Evolutionary conservation across 2,329 filamentous ascomycete genomes (phyloP).

Genomic region (Colletotrichum tamarilloi): DNA sequence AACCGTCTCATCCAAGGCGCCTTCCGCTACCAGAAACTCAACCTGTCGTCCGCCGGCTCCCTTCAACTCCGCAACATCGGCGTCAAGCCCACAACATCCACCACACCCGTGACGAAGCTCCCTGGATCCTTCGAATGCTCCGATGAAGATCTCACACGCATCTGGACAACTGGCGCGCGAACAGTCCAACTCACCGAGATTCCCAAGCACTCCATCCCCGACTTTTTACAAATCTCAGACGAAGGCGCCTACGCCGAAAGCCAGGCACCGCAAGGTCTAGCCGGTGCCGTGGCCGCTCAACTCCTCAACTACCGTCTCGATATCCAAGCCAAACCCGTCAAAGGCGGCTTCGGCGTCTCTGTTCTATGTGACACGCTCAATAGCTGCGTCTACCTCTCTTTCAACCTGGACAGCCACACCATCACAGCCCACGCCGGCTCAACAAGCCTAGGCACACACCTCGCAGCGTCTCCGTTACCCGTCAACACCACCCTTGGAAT

Average conservation of each 20-base stretch:
- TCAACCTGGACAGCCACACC: conserved; percentile 33
- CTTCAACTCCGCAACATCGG: conserved; percentile 43
- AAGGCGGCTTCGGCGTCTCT: conserved; percentile 43
- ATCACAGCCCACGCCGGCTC: conserved; percentile 36
- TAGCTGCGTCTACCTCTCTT: conserved; percentile 43
- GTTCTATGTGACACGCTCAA: conserved; percentile 45
- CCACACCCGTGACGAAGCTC: conserved; percentile 39
- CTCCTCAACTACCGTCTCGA: conserved; percentile 39
- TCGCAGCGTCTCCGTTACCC: not conserved
- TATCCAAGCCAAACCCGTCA: conserved; percentile 43
- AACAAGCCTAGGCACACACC: conserved; percentile 20
- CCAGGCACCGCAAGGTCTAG: conserved; percentile 40
- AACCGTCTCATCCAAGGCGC: conserved; percentile 49
- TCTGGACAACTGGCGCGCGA: conserved; percentile 45
- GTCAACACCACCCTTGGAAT: conserved; percentile 2
- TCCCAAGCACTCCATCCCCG: conserved; percentile 39
- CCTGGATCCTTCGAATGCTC: conserved; percentile 44
- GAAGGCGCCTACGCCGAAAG: conserved; percentile 44
- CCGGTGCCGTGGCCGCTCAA: conserved; percentile 30
- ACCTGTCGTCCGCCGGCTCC: conserved; percentile 46
- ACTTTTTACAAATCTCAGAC: conserved; percentile 41
- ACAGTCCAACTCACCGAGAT: conserved; percentile 47
- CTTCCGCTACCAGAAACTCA: conserved; percentile 50
- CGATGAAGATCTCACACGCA: conserved; percentile 41
- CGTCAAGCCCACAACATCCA: conserved; percentile 39